A percentile compares a stretch with the other conserved stretches of the same genome.
Evolutionary conservation across 805 yeast species (phyloP).

Genomic region (Wickerhamomyces bovis): DNA sequence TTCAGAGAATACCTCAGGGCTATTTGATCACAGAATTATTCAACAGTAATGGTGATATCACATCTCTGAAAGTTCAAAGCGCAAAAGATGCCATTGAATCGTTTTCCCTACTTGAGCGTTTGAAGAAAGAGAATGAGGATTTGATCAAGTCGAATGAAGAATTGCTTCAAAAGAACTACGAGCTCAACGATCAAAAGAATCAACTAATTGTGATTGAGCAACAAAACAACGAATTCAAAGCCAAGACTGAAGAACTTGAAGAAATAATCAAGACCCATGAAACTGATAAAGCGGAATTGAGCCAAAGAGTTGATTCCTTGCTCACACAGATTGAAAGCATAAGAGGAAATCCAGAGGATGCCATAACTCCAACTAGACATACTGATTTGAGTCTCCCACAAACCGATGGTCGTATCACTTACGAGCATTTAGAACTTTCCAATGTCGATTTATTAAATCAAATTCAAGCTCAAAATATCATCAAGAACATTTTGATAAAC

Average conservation of each 20-base stretch:
- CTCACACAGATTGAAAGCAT: slow-evolving; percentile 2
- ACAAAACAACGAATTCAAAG: neutral
- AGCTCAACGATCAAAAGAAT: neutral
- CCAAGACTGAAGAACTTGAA: slow-evolving; percentile 2
- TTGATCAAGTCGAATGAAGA: neutral
- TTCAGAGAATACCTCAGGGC: slow-evolving; percentile 12
- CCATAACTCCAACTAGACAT: slow-evolving; percentile 20
- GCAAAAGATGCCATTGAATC: neutral
- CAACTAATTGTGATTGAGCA: neutral
- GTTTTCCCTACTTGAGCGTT: neutral
- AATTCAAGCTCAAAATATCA: slow-evolving; percentile 28
- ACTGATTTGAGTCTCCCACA: slow-evolving; percentile 22
- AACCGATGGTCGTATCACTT: slow-evolving; percentile 8
- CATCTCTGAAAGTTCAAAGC: neutral
- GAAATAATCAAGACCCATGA: slow-evolving; percentile 1
- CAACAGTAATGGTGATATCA: neutral
- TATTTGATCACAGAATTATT: slow-evolving; percentile 1
- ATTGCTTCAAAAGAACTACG: neutral
- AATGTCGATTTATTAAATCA: slow-evolving; percentile 25
- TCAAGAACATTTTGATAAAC: slow-evolving; percentile 28
- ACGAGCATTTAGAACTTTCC: slow-evolving; percentile 20
- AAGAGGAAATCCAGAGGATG: slow-evolving; percentile 21
- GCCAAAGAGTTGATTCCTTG: neutral
- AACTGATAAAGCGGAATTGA: neutral
- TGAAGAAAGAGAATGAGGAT: neutral